Evolutionary conservation across 2,329 filamentous ascomycete species (phyloP), one percentile per base, ranked within the genome.

Genomic region (Neonectria ditissima): DNA sequence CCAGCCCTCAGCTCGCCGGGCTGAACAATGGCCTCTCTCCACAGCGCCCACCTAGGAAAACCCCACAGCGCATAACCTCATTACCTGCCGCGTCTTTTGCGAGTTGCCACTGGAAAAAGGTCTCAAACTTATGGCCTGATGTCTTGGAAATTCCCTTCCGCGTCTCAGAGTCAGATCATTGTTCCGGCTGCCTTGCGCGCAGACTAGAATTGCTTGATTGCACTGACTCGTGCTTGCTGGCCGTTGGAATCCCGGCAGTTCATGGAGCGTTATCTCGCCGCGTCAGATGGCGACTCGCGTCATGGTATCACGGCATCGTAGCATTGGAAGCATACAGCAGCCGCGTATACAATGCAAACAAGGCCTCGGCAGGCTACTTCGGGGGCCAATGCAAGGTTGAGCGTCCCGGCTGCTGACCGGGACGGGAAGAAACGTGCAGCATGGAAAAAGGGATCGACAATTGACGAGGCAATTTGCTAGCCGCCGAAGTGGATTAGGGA

Each of bases 61-160:
- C n/a, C 39, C 59, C 59, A 53, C 54, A 47, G 22, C 20, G 59
- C 59, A 57, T 53, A 48, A 54, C 32, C 28, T 48, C 50, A 34
- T 18, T 32, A 10, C 14, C 24, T 43, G 32, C 39, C 43, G 13
- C 26, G 39, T 54, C 24, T 55, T 14, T 13, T 37, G 16, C 34
- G 8, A 24, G 13, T 50, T 41, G 18, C 43, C 45, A 13, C 26
- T 13, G 37, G n/a, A 44, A 26, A 22, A 44, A 26, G 6, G 24
- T 26, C 6, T 26, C 24, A 26, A 34, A 28, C 13, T 34, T 52
- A 39, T 55, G 16, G 41, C 34, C 52, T 61, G 52, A 37, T 50
- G 14, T 34, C 55, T 45, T 26, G 20, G 16, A 50, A 32, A 26
- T 34, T 20, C 14, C 45, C 45, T 26, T 10, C 10, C 13, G 37